A percentile compares a stretch with the other conserved stretches of the same genome.
Conservation (phyloP, 164 flowering plant species). For the Tinospora cordifolia region DNA sequence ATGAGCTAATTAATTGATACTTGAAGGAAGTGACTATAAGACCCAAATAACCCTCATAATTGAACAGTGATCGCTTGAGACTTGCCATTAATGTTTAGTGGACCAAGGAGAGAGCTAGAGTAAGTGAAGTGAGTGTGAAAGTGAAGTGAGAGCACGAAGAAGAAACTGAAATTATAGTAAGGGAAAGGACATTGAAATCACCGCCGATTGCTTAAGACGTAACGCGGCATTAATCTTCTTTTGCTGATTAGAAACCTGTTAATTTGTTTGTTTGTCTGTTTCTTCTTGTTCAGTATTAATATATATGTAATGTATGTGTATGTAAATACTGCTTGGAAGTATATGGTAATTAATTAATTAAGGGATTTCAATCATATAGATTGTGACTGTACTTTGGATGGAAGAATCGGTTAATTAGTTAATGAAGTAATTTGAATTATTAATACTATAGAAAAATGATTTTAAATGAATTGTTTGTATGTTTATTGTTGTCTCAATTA, state of each 20-base stretch:
- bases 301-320: no score
- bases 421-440: no score
- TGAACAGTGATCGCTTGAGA: not conserved
- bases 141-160: not conserved
- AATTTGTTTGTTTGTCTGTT: not conserved
- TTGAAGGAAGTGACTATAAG: no score
- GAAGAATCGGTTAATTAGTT: no score
- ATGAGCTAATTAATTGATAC: no score
- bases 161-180: not conserved
- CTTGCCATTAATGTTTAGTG: not conserved
- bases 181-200: not conserved
- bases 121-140: not conserved
- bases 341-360: not conserved
- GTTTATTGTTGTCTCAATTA: no score
- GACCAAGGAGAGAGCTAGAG: not conserved
- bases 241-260: not conserved
- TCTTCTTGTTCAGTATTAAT: not conserved
- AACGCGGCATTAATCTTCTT: not conserved
- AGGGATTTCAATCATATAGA: no score
- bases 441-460: no score
- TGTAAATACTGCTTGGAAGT: not conserved
- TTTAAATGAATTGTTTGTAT: no score
- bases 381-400: no score
- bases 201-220: not conserved
- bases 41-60: no score